Percentiles rank a stretch among this genome's conserved stretches.
These are phyloP conservation scores for Niebla homalea DNA, from an alignment of 495 filamentous ascomycete genomes.

Conservation along the genomic window DNA sequence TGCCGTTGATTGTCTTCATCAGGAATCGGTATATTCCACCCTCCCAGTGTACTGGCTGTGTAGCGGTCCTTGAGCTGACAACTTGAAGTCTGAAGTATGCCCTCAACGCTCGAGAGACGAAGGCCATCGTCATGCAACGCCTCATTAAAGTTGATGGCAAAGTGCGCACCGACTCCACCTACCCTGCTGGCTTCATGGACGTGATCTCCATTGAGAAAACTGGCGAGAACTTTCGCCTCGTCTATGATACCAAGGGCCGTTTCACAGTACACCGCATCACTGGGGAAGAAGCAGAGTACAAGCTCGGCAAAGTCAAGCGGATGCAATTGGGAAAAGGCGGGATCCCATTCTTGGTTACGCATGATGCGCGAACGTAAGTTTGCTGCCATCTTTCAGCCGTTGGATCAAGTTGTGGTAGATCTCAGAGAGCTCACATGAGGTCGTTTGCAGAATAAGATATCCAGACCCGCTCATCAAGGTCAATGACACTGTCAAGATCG, in stretches of 20 bases:
- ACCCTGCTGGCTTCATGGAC: constrained; percentile 98
- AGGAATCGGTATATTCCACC: constrained; percentile 54
- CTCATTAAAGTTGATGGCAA: constrained; percentile 99
- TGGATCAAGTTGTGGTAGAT: constrained; percentile 92
- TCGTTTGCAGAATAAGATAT: constrained; percentile 80
- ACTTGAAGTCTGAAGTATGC: constrained; percentile 83
- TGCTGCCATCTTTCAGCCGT: constrained; percentile 94
- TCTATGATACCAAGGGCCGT: constrained; percentile 99
- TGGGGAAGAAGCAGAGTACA: constrained; percentile 95
- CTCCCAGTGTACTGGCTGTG: no score
- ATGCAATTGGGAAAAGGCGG: constrained; percentile 98
- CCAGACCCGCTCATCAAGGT: constrained; percentile 96
- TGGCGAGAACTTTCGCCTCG: constrained; percentile 96
- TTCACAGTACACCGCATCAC: constrained; percentile 99
- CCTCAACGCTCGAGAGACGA: constrained; percentile 92
- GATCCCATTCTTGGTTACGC: constrained; percentile 99
- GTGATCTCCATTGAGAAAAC: constrained; percentile 99
- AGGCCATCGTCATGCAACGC: constrained; percentile 98
- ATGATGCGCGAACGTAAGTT: constrained; percentile 99
- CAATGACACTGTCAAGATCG: constrained; percentile 99
- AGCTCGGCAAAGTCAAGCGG: constrained; percentile 98
- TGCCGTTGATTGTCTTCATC: constrained; percentile 98
- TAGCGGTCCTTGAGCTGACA: not conserved
- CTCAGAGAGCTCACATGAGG: constrained; percentile 15
- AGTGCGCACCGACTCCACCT: constrained; percentile 97